Evolutionary conservation across 495 filamentous ascomycete genomes (phyloP), one percentile per base, ranked within the genome.

Genomic region (Aspergillus egyptiacus): DNA sequence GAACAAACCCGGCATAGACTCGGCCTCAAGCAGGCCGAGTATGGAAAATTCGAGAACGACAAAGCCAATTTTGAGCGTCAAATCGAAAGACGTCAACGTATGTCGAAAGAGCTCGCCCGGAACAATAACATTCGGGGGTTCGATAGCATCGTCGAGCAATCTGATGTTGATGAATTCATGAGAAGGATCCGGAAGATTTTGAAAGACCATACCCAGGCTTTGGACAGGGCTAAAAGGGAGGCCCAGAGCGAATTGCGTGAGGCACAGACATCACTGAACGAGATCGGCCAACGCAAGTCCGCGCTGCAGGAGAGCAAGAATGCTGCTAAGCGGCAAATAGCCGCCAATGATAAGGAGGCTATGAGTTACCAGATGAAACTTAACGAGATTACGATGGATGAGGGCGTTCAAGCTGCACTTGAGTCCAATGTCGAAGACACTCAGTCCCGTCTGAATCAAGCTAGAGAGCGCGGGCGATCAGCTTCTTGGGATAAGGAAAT

Each of bases 61-160:
- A 87, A 90, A 63, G 82, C 84, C 57, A 85, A 84, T 52, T 89
- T 91, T 57, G 89, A 96, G 60, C 80, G 81, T 9, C 85, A 95
- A 41, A 58, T 95, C 5, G 70, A 77, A 51, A 66, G 76, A 19
- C 83, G 91, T 20, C 75, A 83, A 50, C 71, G 69, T 1, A 76
- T 94, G 64, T 82, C 96, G 49, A 87, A 79, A 53, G 84, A 94
- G 9, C 78, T 86, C 34, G 86, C 90, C 14, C 76, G 82, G 22
- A 72, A 70, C n/a, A 88, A 96, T 62, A 84, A 80, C 48, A 85
- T 97, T 46, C 82, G 86, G 17, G 91, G 90, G 0, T 91, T 87
- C 57, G 87, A 95, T 44, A 77, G 78, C 8, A 80, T 89, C 31
- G 66, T 96, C 42, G 82, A 84, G 42, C 89, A 94, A 47, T 66